Conservation (phyloP, 2,329 filamentous ascomycete genomes). For the Beauveria brongniartii region DNA sequence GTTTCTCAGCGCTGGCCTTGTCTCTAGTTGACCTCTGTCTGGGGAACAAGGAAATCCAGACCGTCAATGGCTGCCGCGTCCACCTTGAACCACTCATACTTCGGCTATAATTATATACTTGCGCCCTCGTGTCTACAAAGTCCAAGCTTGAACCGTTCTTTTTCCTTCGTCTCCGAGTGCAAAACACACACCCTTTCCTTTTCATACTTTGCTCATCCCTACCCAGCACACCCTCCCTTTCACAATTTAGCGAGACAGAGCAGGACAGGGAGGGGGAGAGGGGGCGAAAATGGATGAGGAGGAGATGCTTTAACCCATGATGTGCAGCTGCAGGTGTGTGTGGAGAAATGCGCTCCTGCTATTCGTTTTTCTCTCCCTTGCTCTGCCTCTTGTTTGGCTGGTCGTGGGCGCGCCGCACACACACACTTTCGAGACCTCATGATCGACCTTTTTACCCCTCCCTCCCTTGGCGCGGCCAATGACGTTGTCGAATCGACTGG, state of each 20-base stretch:
- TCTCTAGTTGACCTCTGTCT: no score
- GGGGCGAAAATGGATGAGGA: background rate
- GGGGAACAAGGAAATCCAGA: no score
- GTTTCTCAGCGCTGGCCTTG: no score
- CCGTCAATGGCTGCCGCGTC: no score
- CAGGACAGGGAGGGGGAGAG: background rate
- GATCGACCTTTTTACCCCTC: background rate
- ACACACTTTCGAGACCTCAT: conserved; percentile 6
- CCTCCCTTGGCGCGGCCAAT: background rate
- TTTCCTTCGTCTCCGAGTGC: no score
- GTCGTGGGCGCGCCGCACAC: background rate
- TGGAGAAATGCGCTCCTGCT: background rate
- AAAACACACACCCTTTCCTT: no score
- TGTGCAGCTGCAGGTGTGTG: conserved; percentile 10
- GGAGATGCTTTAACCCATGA: background rate
- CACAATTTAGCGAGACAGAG: background rate
- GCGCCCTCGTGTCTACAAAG: no score
- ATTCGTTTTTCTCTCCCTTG: background rate
- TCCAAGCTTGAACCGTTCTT: no score
- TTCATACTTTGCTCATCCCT: no score
- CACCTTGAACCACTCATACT: no score
- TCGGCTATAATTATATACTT: no score
- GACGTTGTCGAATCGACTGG: background rate
- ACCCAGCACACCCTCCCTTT: no score
- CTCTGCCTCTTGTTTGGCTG: background rate